Percentiles rank a stretch among this genome's conserved stretches.
Conservation (phyloP, 495 filamentous ascomycete genomes). For the Talaromyces proteolyticus region DNA sequence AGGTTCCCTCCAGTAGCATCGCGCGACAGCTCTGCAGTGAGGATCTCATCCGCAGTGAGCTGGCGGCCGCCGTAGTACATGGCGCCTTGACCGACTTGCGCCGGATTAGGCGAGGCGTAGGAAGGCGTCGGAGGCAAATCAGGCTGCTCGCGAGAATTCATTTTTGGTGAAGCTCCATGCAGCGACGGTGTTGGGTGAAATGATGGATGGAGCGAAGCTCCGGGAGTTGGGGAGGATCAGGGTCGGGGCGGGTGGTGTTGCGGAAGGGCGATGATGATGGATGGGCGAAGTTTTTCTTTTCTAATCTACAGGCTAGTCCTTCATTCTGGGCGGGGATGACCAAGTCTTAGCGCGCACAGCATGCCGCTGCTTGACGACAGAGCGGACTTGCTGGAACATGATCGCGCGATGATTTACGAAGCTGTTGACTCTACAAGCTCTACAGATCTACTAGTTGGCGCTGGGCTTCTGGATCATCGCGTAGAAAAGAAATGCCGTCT, state of each 20-base stretch:
- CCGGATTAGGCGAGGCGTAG: constrained; percentile 42
- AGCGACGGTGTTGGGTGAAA: constrained; percentile 7
- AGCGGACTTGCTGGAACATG: background rate
- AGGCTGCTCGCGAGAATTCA: constrained; percentile 43
- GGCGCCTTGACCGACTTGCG: constrained; percentile 41
- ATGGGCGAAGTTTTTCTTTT: background rate
- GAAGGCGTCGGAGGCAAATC: constrained; percentile 44
- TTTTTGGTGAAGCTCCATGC: constrained; percentile 9
- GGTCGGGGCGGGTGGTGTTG: constrained; percentile 20
- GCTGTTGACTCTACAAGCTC: constrained; percentile 4
- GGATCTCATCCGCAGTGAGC: constrained; percentile 39
- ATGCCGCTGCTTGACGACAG: constrained; percentile 1
- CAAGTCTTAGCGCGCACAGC: constrained; percentile 7
- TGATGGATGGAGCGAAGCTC: constrained; percentile 18
- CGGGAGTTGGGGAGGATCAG: too few relatives aligned
- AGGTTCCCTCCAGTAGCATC: constrained; percentile 36
- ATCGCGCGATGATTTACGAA: constrained; percentile 4
- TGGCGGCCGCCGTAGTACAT: constrained; percentile 44
- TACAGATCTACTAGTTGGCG: background rate
- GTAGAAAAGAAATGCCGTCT: constrained; percentile 9
- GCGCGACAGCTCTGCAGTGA: constrained; percentile 41
- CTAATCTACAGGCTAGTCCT: constrained; percentile 3
- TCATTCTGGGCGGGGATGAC: constrained; percentile 6
- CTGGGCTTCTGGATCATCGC: constrained; percentile 5
- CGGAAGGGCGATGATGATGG: constrained; percentile 12